Evolutionary conservation across 2,329 filamentous ascomycete species (phyloP).

Genomic region (Scedosporium dehoogii): DNA sequence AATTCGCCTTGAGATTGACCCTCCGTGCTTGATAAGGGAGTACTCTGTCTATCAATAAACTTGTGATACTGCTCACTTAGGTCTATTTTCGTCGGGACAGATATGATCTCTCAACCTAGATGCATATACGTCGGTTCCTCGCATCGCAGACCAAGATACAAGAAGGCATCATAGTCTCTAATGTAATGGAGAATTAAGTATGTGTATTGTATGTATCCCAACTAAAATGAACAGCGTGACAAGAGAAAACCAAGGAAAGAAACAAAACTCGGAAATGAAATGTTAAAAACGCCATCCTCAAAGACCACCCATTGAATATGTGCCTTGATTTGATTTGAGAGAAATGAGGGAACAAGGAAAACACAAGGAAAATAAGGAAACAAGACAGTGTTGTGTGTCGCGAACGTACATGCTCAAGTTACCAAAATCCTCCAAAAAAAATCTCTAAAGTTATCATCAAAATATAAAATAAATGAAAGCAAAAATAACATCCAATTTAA

Average conservation of each 20-base stretch:
- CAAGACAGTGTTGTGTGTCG: no score
- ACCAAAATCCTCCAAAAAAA: no score
- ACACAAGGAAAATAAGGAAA: not conserved
- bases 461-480: not conserved
- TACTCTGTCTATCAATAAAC: no score
- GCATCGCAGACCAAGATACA: not conserved
- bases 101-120: no score
- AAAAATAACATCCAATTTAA: not conserved
- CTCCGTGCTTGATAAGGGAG: no score
- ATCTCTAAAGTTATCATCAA: not conserved
- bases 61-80: no score
- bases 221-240: constrained; percentile 10
- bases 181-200: not conserved
- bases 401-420: no score
- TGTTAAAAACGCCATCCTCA: no score
- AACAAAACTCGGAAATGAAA: no score
- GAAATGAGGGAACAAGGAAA: not conserved
- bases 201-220: not conserved
- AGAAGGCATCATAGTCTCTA: not conserved
- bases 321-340: not conserved
- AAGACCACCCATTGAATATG: not conserved
- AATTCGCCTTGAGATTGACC: no score
- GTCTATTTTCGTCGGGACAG: no score
- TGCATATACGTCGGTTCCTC: not conserved
- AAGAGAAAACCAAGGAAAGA: not conserved